A percentile compares a stretch with the other conserved stretches of the same genome.
These are phyloP conservation scores for Musa balbisiana DNA, from an alignment of 202 grass and related monocot species.

Conservation along the genomic window DNA sequence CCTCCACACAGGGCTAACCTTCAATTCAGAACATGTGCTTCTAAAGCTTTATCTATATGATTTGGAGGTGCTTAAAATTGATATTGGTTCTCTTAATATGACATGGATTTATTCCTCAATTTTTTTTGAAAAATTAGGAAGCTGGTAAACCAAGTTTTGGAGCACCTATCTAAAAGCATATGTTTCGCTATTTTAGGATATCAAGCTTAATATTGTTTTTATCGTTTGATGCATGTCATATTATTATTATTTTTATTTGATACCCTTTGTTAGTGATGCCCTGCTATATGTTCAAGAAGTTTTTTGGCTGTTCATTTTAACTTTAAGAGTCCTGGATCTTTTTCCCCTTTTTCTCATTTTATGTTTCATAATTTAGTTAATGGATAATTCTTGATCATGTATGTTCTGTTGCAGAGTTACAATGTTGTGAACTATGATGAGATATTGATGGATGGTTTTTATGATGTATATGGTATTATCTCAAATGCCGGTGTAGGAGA, in stretches of 20 bases:
- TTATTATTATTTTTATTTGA: neutral
- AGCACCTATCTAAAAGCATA: neutral
- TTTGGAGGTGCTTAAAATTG: neutral
- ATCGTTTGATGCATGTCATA: neutral
- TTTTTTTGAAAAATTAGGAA: neutral
- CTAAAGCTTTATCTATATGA: neutral
- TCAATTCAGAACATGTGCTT: neutral
- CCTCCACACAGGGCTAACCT: neutral
- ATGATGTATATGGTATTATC: conserved; percentile 60
- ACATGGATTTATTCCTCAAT: neutral
- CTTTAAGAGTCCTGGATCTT: neutral
- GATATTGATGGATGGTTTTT: conserved; percentile 63
- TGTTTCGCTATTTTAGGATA: neutral
- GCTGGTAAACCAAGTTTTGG: neutral
- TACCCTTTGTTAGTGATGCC: neutral
- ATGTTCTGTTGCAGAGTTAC: conserved; percentile 41
- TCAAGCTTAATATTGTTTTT: neutral
- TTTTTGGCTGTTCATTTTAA: neutral
- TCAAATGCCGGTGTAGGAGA: conserved; percentile 37
- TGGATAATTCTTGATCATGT: neutral
- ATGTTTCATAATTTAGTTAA: neutral
- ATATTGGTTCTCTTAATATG: neutral
- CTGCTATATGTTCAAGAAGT: neutral
- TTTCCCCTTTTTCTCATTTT: neutral
- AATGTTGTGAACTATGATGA: conserved; percentile 89